Evolutionary conservation across 2,329 filamentous ascomycete genomes (phyloP).

Genomic region (Bretziella fagacearum): DNA sequence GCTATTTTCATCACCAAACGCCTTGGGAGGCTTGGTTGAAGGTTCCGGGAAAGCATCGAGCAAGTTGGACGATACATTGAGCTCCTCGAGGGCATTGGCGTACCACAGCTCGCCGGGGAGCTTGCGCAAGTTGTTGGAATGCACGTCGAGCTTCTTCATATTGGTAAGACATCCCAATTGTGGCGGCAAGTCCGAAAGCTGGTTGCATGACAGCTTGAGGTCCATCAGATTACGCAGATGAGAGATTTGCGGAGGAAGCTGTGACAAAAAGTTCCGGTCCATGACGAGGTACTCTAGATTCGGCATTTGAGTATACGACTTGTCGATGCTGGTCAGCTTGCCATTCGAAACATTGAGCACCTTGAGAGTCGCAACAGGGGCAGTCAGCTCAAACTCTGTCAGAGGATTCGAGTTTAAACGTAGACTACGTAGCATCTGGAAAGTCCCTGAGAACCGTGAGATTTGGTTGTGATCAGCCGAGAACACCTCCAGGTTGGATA

Average conservation of each 20-base stretch:
- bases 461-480: conserved; percentile 86
- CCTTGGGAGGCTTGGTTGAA: conserved; percentile 48
- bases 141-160: conserved; percentile 68
- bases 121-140: conserved; percentile 82
- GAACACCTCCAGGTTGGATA: conserved; percentile 76
- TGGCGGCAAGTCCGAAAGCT: conserved; percentile 62
- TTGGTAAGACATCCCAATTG: conserved; percentile 81
- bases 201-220: conserved; percentile 87
- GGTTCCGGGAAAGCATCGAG: conserved; percentile 83
- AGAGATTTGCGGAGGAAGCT: conserved; percentile 70
- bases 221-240: conserved; percentile 70
- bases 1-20: conserved; percentile 32
- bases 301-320: conserved; percentile 71
- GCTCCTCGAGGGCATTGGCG: conserved; percentile 71
- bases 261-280: conserved; percentile 92
- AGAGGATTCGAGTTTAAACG: conserved; percentile 91
- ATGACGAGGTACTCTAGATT: conserved; percentile 77
- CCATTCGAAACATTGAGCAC: conserved; percentile 79
- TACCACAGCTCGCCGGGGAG: conserved; percentile 93
- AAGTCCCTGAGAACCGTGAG: conserved; percentile 78
- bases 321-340: conserved; percentile 79
- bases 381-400: conserved; percentile 74
- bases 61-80: conserved; percentile 93
- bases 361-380: conserved; percentile 63
- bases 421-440: conserved; percentile 65